Evolutionary conservation across 2,329 filamentous ascomycete species (phyloP).

Genomic region (Cyclaneusma minus): DNA sequence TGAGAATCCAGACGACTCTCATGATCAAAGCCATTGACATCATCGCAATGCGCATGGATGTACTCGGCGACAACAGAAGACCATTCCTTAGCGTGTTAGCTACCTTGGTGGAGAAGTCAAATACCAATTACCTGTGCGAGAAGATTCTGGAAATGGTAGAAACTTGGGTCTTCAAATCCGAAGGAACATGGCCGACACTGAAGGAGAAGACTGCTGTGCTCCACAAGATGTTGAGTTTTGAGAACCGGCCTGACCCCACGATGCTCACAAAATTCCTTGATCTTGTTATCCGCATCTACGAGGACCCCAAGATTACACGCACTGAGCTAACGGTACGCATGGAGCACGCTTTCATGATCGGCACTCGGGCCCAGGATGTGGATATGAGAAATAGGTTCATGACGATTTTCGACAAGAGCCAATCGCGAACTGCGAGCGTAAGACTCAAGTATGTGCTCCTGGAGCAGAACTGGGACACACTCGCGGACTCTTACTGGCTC

Average conservation of each 20-base stretch:
- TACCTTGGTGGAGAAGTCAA: constrained; percentile 86
- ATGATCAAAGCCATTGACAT: constrained; percentile 95
- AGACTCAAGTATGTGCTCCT: constrained; percentile 79
- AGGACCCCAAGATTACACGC: constrained; percentile 87
- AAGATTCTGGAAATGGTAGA: constrained; percentile 93
- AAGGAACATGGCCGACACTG: constrained; percentile 87
- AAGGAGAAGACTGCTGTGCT: constrained; percentile 98
- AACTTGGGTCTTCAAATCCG: constrained; percentile 88
- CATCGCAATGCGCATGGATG: constrained; percentile 81
- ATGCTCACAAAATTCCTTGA: constrained; percentile 89
- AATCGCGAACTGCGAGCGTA: constrained; percentile 83
- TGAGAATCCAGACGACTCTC: constrained; percentile 76
- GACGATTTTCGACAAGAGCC: constrained; percentile 84
- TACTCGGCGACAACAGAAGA: constrained; percentile 74
- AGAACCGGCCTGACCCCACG: constrained; percentile 66
- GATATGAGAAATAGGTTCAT: constrained; percentile 97
- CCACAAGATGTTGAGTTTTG: constrained; percentile 98
- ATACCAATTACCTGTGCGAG: constrained; percentile 72
- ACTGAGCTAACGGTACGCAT: constrained; percentile 93
- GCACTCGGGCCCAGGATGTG: constrained; percentile 81
- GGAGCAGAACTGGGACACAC: constrained; percentile 91
- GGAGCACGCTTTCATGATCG: constrained; percentile 96
- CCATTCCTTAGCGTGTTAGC: constrained; percentile 93
- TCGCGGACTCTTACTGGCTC: constrained; percentile 93
- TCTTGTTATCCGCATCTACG: constrained; percentile 93